Evolutionary conservation across 306 rosid species (phyloP).

Genomic region (Quillaja saponaria): DNA sequence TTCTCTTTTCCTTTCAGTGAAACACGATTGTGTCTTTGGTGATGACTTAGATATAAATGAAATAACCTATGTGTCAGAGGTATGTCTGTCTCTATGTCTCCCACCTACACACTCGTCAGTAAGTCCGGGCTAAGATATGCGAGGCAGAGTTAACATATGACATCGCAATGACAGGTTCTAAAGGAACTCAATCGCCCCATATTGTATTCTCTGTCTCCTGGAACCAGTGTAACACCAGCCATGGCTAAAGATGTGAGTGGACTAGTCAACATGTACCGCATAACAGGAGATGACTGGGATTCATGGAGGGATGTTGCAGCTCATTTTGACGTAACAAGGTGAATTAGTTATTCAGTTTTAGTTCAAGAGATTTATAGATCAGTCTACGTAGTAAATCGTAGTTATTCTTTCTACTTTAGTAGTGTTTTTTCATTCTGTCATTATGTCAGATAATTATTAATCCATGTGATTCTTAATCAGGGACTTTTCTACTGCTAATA

Average conservation of each 20-base stretch:
- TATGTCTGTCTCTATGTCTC: conserved; percentile 32
- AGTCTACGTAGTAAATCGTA: conserved; percentile 21
- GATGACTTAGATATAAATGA: conserved; percentile 80
- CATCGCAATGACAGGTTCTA: conserved; percentile 55
- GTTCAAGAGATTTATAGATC: conserved; percentile 15
- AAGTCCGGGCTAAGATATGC: conserved; percentile 12
- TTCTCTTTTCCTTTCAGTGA: conserved; percentile 58
- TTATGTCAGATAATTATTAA: conserved; percentile 2
- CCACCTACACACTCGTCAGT: not conserved
- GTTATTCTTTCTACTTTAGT: conserved; percentile 14
- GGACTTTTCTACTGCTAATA: conserved; percentile 66
- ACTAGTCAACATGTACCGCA: conserved; percentile 82
- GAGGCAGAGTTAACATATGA: conserved; percentile 12
- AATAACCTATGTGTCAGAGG: conserved; percentile 76
- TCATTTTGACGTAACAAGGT: conserved; percentile 85
- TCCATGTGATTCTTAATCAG: conserved; percentile 44
- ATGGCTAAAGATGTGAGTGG: conserved; percentile 74
- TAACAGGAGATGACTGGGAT: conserved; percentile 99
- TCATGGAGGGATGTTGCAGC: conserved; percentile 60
- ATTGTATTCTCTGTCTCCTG: conserved; percentile 86
- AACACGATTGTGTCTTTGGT: conserved; percentile 95
- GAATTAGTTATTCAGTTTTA: conserved; percentile 23
- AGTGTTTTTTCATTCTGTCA: conserved; percentile 23
- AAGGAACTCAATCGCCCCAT: conserved; percentile 62
- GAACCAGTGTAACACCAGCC: conserved; percentile 72